A percentile compares a stretch with the other conserved stretches of the same genome.
These are phyloP conservation scores for Cytidiella melzeri DNA, from an alignment of 768 basidiomycete species.

Conservation along the genomic window DNA sequence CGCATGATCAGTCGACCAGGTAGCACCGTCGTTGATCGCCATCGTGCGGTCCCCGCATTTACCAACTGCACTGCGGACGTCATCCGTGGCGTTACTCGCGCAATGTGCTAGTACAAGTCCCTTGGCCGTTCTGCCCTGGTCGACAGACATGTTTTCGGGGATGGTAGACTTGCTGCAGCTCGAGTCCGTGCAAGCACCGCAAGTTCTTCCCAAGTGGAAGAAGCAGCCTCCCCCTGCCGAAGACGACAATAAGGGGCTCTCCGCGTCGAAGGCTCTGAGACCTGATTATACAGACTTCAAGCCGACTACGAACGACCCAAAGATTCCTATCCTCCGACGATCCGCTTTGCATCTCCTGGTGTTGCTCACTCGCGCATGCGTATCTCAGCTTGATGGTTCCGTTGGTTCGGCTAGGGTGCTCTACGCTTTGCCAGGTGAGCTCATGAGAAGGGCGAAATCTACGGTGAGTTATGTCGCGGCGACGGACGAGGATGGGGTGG, in stretches of 20 bases:
- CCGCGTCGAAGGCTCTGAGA: neutral
- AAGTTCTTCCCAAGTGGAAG: conserved; percentile 1
- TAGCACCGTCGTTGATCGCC: conserved; percentile 68
- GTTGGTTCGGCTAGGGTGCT: conserved; percentile 11
- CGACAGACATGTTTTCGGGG: conserved; percentile 51
- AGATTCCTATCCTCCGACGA: conserved; percentile 76
- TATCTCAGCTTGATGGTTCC: conserved; percentile 43
- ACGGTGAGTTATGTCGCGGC: conserved; percentile 65
- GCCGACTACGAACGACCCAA: conserved; percentile 53
- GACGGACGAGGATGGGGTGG: conserved; percentile 68
- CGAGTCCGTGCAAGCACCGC: conserved; percentile 35
- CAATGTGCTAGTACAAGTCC: conserved; percentile 63
- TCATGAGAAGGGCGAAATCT: conserved; percentile 45
- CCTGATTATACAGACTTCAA: conserved; percentile 43
- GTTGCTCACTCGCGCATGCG: conserved; percentile 57
- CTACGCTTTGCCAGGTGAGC: conserved; percentile 28
- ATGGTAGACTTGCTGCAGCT: conserved; percentile 76
- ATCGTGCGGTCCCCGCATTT: conserved; percentile 52
- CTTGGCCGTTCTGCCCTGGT: conserved; percentile 57
- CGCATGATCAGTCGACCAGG: conserved; percentile 45
- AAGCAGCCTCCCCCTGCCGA: conserved; percentile 1
- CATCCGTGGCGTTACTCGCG: conserved; percentile 64
- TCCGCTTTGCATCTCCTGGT: conserved; percentile 82
- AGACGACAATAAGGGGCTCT: neutral
- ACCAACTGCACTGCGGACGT: conserved; percentile 70